Evolutionary conservation across 805 yeast species (phyloP).

Genomic region (Debaryomyces prosopidis): DNA sequence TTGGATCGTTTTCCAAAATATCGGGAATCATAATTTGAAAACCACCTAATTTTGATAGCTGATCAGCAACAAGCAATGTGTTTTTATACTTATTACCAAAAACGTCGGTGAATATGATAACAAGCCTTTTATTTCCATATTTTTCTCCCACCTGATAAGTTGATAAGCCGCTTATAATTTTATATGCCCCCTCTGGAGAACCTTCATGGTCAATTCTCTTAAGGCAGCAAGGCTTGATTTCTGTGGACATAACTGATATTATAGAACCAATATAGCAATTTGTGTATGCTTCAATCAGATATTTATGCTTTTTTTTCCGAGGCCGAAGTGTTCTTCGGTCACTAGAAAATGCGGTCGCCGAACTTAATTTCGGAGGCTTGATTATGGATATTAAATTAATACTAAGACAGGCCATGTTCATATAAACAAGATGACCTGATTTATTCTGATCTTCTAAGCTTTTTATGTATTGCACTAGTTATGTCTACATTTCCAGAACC

Average conservation of each 20-base stretch:
- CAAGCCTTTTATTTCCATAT: constrained; percentile 16
- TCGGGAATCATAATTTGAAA: constrained; percentile 31
- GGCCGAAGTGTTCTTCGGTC: background rate
- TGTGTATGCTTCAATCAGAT: background rate
- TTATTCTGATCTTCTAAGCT: no score
- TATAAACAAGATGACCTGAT: no score
- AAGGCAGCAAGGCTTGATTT: no score
- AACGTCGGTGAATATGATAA: constrained; percentile 30
- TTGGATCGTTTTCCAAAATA: constrained; percentile 26
- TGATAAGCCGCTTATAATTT: constrained; percentile 23
- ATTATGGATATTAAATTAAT: no score
- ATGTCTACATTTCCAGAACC: no score
- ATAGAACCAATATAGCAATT: background rate
- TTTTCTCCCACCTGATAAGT: constrained; percentile 28
- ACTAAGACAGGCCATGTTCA: no score
- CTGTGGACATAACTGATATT: background rate
- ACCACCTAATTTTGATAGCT: constrained; percentile 12
- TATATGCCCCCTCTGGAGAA: constrained; percentile 20
- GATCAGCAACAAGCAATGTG: constrained; percentile 29
- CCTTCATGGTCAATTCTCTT: no score
- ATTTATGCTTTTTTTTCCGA: background rate
- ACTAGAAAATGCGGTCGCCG: background rate
- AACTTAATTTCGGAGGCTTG: background rate
- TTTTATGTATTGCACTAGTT: no score
- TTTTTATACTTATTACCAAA: constrained; percentile 30